These are phyloP conservation scores for Durusdinium trenchii DNA, from an alignment of 73 alveolate species.

Conservation along the genomic window DNA sequence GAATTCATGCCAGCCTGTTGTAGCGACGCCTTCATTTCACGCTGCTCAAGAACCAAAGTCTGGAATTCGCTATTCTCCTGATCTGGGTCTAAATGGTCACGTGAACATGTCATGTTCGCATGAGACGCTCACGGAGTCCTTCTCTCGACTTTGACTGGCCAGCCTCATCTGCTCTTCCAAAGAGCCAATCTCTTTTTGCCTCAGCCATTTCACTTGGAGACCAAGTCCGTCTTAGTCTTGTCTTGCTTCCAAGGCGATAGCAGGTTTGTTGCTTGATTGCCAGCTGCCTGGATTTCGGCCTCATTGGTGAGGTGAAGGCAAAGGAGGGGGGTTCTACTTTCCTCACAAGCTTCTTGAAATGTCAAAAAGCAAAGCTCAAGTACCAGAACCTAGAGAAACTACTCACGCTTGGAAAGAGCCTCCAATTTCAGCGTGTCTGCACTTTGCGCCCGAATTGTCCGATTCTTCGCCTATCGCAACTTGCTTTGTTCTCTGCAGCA, in stretches of 20 bases:
- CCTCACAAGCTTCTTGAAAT: neutral
- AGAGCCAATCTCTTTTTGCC: slow-evolving; percentile 49
- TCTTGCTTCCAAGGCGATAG: neutral
- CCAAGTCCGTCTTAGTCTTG: neutral
- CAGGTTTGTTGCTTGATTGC: slow-evolving; percentile 18
- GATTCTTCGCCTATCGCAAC: slow-evolving; percentile 41
- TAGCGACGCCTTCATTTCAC: slow-evolving; percentile 41
- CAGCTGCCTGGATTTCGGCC: slow-evolving; percentile 62
- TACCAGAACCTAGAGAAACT: neutral
- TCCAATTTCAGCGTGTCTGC: slow-evolving; percentile 47
- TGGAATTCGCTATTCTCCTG: slow-evolving; percentile 79
- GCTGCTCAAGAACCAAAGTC: slow-evolving; percentile 46
- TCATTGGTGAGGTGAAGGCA: neutral
- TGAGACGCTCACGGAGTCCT: slow-evolving; percentile 2
- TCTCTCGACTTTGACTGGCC: slow-evolving; percentile 81
- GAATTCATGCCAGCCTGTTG: slow-evolving; percentile 62
- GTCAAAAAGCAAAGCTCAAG: neutral
- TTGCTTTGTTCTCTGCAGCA: neutral
- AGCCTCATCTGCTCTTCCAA: slow-evolving; percentile 22
- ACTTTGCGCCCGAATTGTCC: neutral
- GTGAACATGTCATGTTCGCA: neutral
- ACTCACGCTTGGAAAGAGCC: neutral
- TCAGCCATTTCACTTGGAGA: neutral
- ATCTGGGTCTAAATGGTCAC: neutral
- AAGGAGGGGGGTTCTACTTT: neutral